Base-by-base conservation (phyloP, 768 basidiomycete species). In the Phylloporus rhodoxanthus region DNA sequence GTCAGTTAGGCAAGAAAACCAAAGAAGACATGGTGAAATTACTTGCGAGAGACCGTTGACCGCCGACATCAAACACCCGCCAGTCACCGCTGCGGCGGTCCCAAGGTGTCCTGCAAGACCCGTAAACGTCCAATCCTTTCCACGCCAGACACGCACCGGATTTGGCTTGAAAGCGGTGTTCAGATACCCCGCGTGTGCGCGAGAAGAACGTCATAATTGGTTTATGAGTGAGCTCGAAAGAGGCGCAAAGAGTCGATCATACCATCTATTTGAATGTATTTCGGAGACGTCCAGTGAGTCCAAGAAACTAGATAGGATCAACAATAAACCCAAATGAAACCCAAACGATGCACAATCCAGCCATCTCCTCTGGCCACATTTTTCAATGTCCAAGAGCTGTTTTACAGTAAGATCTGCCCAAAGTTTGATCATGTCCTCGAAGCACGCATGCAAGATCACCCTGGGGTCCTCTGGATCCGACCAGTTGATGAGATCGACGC, bases 51-150 rank as follows among this genome's bases (percentile, higher is more conserved):
- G 82, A 85, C 48, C 85, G 74, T 43, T 82, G 81, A 4, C 86
- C 86, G 21, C 86, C 86, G 21, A 87, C 86, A 56, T 88, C 86
- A 58, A 80, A 88, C 26, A 87, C 84, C 38, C 84, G 73, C 84
- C 86, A 87, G 56, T 87, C 85, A 4, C 75, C 78, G 9, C 77
- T 81, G 74, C 75, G 46, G 81, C 70, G 48, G 76, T 59, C 0
- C 79, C 80, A 2, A 67, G 50, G 8, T 56, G 53, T 20, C 63
- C 66, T 69, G 17, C 1, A 70, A 69, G 39, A 63, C n/a, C 23
- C 25, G n/a, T 59, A 14, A 62, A 25, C 4, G 17, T n/a, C 7
- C 17, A 20, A 15, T 9, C 25, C 15, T 21, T 43, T n/a, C 21
- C 11, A 11, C 0, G 47, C 20, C 44, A 14, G 20, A 8, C 14